Percentiles rank a stretch among this genome's conserved stretches.
Conservation (phyloP, 345 rosid species). For the Chamaenerion angustifolium region DNA sequence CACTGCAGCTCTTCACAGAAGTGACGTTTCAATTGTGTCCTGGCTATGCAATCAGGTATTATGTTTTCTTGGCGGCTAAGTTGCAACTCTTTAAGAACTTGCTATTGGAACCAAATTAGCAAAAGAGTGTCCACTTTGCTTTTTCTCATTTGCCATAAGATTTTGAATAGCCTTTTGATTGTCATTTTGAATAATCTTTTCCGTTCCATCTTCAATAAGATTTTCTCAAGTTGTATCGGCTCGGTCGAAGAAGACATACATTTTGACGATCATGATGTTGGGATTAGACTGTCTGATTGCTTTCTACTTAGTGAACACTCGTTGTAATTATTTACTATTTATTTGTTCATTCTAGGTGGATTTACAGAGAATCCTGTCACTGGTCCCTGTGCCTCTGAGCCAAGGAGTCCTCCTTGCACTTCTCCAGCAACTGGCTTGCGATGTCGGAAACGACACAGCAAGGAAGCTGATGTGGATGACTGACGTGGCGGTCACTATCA, state of each 20-base stretch:
- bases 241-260: too few relatives aligned
- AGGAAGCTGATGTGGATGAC: slow-evolving; percentile 73
- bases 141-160: background rate
- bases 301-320: too few relatives aligned
- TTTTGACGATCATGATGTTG: too few relatives aligned
- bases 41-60: slow-evolving; percentile 81
- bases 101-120: background rate
- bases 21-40: slow-evolving; percentile 64
- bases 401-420: slow-evolving; percentile 81
- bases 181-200: too few relatives aligned
- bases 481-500: slow-evolving; percentile 58
- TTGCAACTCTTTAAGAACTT: background rate
- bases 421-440: slow-evolving; percentile 75
- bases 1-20: slow-evolving; percentile 58
- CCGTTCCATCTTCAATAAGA: too few relatives aligned
- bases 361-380: slow-evolving; percentile 34
- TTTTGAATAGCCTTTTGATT: too few relatives aligned
- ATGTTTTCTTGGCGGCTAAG: background rate
- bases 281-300: too few relatives aligned
- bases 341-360: slow-evolving; percentile 43
- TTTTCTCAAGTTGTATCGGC: too few relatives aligned
- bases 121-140: background rate
- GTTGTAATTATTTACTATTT: too few relatives aligned
- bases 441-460: slow-evolving; percentile 46
- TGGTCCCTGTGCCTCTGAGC: slow-evolving; percentile 57